These are phyloP conservation scores for Thielaviopsis ethacetica DNA, from an alignment of 2,329 filamentous ascomycete genomes.

Conservation along the genomic window DNA sequence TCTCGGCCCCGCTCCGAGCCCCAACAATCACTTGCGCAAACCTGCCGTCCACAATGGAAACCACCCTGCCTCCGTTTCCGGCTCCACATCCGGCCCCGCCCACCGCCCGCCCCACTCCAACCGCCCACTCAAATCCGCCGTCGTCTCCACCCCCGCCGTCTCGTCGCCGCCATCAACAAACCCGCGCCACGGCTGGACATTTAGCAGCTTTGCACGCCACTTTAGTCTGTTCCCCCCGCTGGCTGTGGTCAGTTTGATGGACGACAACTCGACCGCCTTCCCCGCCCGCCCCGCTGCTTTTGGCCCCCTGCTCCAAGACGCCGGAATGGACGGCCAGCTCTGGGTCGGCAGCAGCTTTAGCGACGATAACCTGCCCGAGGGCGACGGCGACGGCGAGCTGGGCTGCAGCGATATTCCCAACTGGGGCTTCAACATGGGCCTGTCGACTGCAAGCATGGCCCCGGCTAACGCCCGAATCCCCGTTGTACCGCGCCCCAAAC, in stretches of 20 bases:
- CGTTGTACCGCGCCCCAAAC: not conserved
- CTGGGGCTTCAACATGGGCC: slow-evolving; percentile 42
- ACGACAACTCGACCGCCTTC: slow-evolving; percentile 97
- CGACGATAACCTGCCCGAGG: slow-evolving; percentile 53
- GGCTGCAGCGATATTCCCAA: slow-evolving; percentile 90
- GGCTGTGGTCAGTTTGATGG: slow-evolving; percentile 86
- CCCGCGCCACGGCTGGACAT: slow-evolving; percentile 14
- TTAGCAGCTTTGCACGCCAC: slow-evolving; percentile 58
- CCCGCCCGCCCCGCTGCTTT: slow-evolving; percentile 85
- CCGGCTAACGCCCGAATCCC: slow-evolving; percentile 8
- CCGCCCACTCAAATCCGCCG: not conserved
- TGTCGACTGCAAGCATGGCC: slow-evolving; percentile 16
- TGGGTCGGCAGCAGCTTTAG: slow-evolving; percentile 91
- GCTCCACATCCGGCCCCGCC: not conserved
- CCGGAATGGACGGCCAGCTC: slow-evolving; percentile 71
- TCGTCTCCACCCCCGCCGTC: not conserved
- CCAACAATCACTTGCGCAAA: no score
- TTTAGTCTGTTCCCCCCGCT: slow-evolving; percentile 89
- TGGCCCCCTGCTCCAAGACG: slow-evolving; percentile 58
- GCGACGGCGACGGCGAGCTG: slow-evolving; percentile 61
- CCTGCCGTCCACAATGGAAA: no score
- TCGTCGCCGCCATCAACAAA: slow-evolving; percentile 12
- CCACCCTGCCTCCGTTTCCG: no score
- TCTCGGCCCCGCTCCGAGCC: no score
- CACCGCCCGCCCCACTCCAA: slow-evolving; percentile 14